Percentiles rank a stretch among this genome's conserved stretches.
phyloP scores from a whole-genome alignment of 352 stramenopile species.

The Pseudoperonospora humuli region DNA sequence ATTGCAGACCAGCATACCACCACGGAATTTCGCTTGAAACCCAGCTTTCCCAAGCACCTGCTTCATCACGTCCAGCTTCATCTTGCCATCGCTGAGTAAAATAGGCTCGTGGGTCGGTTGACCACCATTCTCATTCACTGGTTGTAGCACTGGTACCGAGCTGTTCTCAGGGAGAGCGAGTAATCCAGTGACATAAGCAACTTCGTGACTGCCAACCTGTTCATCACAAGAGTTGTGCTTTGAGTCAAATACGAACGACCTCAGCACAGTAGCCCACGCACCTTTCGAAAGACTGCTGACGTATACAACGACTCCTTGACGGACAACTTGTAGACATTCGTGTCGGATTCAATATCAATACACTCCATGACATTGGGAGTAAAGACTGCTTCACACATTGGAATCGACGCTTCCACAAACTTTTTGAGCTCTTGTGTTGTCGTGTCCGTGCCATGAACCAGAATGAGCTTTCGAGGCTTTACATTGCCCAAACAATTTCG shows the following conservation, averaged over 20 bases:
- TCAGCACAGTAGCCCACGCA: constrained; percentile 11
- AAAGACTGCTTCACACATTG: constrained; percentile 81
- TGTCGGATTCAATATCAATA: constrained; percentile 88
- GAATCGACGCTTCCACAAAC: constrained; percentile 78
- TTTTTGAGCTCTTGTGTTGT: constrained; percentile 77
- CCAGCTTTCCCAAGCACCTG: constrained; percentile 78
- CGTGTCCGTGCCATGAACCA: constrained; percentile 76
- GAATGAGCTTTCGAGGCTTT: constrained; percentile 83
- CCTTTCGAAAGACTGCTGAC: constrained; percentile 75
- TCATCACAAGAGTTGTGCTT: neutral
- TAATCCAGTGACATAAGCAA: constrained; percentile 79
- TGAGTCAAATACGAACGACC: no score
- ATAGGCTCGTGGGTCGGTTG: constrained; percentile 64
- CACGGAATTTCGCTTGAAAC: constrained; percentile 86
- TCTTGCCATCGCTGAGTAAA: constrained; percentile 81
- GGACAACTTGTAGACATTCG: constrained; percentile 85
- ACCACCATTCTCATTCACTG: constrained; percentile 30
- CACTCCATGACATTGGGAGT: constrained; percentile 83
- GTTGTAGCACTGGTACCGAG: constrained; percentile 62
- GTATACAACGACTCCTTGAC: constrained; percentile 85
- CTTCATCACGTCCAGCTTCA: constrained; percentile 88
- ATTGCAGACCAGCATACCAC: constrained; percentile 85
- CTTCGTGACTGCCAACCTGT: constrained; percentile 78
- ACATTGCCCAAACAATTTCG: constrained; percentile 85
- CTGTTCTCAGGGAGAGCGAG: constrained; percentile 60